Evolutionary conservation across 805 yeast genomes (phyloP).

Genomic region (Jamesozyma piceae): DNA sequence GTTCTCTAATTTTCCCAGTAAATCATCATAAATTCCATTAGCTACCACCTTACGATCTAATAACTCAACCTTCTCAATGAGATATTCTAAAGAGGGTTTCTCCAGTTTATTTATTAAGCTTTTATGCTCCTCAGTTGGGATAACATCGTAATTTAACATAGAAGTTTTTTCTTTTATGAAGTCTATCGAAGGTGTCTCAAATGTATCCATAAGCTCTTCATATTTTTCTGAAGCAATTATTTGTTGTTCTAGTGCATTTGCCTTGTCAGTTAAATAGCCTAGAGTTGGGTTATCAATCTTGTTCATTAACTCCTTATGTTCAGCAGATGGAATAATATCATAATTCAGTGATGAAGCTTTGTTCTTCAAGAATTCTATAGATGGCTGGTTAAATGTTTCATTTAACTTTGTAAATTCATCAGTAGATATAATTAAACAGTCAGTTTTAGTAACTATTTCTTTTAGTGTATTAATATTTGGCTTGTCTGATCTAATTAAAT

Average conservation of each 20-base stretch:
- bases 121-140: conserved; percentile 13
- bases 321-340: conserved; percentile 13
- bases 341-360: conserved; percentile 13
- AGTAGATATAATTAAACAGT: conserved; percentile 5
- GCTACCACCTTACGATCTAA: conserved; percentile 16
- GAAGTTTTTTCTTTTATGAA: conserved; percentile 6
- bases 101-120: conserved; percentile 6
- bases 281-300: conserved; percentile 7
- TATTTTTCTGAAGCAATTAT: not conserved
- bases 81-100: conserved; percentile 8
- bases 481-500: not conserved
- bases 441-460: conserved; percentile 2
- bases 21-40: conserved; percentile 2
- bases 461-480: not conserved
- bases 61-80: conserved; percentile 8
- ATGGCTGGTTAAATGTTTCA: conserved; percentile 11
- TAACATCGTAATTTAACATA: conserved; percentile 15
- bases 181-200: not conserved
- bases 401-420: conserved; percentile 8
- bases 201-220: not conserved
- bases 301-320: conserved; percentile 7
- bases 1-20: not conserved
- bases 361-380: conserved; percentile 5
- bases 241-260: conserved; percentile 10
- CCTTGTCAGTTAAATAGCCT: conserved; percentile 9